phyloP scores from a whole-genome alignment of 2,329 filamentous ascomycete species.

The Aureobasidium sp. region DNA sequence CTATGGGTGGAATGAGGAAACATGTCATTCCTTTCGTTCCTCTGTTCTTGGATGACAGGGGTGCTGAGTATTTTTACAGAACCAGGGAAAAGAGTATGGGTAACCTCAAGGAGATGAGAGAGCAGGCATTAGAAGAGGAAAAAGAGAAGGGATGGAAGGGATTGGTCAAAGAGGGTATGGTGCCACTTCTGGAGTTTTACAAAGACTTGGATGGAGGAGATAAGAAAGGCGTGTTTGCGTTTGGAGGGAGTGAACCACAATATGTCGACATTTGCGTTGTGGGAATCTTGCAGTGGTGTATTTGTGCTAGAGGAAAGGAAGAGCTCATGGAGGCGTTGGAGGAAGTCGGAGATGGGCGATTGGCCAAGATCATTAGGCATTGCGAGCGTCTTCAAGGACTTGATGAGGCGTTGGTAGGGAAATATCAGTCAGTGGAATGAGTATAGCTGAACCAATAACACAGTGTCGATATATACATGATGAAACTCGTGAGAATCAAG shows the following conservation, averaged over 20 bases:
- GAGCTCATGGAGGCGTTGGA: constrained; percentile 19
- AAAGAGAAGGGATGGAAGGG: not conserved
- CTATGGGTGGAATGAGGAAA: not conserved
- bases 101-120: not conserved
- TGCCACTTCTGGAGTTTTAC: not conserved
- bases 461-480: no score
- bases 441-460: no score
- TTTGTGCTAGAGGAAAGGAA: constrained; percentile 12
- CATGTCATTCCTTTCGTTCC: constrained; percentile 1
- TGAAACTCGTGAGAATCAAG: no score
- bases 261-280: constrained; percentile 13
- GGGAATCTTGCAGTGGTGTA: constrained; percentile 13
- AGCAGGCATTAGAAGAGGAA: not conserved
- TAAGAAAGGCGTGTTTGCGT: not conserved
- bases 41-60: not conserved
- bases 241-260: not conserved
- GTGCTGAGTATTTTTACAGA: constrained; percentile 2
- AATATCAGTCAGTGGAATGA: no score
- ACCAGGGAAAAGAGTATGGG: not conserved
- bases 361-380: constrained; percentile 4
- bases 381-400: not conserved
- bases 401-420: not conserved
- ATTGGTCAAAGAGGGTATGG: not conserved
- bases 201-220: not conserved
- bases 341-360: constrained; percentile 16